Base-by-base conservation (phyloP, 2,329 filamentous ascomycete species). In the Alternaria arborescens region DNA sequence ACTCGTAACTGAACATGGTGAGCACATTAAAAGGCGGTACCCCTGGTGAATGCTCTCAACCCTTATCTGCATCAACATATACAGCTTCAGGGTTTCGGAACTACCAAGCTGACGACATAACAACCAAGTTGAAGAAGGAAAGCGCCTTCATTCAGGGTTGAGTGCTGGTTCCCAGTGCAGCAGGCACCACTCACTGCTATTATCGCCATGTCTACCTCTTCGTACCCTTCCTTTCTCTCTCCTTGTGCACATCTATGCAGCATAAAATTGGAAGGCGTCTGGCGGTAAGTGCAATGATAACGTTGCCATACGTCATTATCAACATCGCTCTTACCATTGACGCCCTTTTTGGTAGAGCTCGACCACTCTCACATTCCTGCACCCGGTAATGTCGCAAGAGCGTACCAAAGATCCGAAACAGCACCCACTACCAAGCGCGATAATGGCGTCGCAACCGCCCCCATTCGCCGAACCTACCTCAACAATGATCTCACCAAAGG, bases 401-500 rank as follows among this genome's bases (percentile, higher is more conserved):
- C 36, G 28, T 2, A 16, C 3, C 1, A 24, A 22, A 5, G 40
- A 20, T 12, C 51, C 36, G 40, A 20, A 34, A 43, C 50, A 51
- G 26, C 32, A 16, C 34, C 40, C 14, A 11, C 30, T 41, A 18
- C 11, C 47, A n/a, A 18, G n/a, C 2, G 18, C 47, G 38, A 1
- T 11, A n/a, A 55, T 20, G 32, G 12, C 11, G 20, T 16, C 24
- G 8, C 51, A 48, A 47, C 38, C 48, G n/a, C 26, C 5, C 20
- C n/a, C 16, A 38, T 41, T 52, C 16, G 28, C 42, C 28, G 41
- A 1, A 7, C 42, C 47, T 56, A 18, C 55, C 20, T 42, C 56
- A 38, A 62, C 60, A 28, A 62, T 62, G 56, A 20, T 60, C 16
- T 42, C 56, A 10, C 16, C 20, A 11, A 47, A 52, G 4, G 2